Evolutionary conservation across 495 filamentous ascomycete genomes (phyloP).

Genomic region (Penicillium argentinense): DNA sequence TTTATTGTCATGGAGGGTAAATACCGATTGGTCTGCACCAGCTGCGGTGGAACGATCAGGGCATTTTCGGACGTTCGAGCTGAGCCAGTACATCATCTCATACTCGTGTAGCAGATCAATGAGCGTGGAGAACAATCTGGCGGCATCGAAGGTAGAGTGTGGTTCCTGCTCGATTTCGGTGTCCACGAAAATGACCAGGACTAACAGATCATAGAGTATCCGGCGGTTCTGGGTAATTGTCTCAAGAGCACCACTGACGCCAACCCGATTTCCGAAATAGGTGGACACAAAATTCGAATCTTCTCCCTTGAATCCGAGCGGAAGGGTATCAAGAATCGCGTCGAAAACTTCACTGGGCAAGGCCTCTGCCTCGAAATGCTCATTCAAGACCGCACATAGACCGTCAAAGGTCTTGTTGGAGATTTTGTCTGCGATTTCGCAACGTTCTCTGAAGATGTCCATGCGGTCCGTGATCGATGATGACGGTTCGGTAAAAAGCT

Average conservation of each 20-base stretch:
- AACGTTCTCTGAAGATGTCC: slow-evolving; percentile 67
- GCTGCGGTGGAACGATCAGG: slow-evolving; percentile 18
- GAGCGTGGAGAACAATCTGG: slow-evolving; percentile 64
- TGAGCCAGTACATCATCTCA: slow-evolving; percentile 80
- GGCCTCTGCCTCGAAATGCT: slow-evolving; percentile 37
- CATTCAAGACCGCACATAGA: slow-evolving; percentile 39
- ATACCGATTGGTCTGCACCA: slow-evolving; percentile 22
- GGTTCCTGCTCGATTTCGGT: slow-evolving; percentile 70
- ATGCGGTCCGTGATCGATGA: slow-evolving; percentile 68
- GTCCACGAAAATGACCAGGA: slow-evolving; percentile 81
- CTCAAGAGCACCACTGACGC: slow-evolving; percentile 77
- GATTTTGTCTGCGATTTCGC: slow-evolving; percentile 69
- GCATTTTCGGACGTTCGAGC: slow-evolving; percentile 49
- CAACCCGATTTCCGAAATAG: slow-evolving; percentile 67
- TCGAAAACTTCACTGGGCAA: slow-evolving; percentile 55
- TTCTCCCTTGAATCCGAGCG: slow-evolving; percentile 39
- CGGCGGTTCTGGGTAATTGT: slow-evolving; percentile 63
- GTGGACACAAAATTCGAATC: slow-evolving; percentile 54
- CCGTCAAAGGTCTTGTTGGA: slow-evolving; percentile 65
- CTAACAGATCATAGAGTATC: slow-evolving; percentile 75
- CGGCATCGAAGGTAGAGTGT: slow-evolving; percentile 64
- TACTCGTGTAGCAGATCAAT: slow-evolving; percentile 68
- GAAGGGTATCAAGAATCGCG: slow-evolving; percentile 44
- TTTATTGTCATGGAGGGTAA: slow-evolving; percentile 29
- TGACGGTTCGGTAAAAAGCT: slow-evolving; percentile 68